Evolutionary conservation across 768 basidiomycete species (phyloP).

Genomic region (Pulveroboletus ravenelii): DNA sequence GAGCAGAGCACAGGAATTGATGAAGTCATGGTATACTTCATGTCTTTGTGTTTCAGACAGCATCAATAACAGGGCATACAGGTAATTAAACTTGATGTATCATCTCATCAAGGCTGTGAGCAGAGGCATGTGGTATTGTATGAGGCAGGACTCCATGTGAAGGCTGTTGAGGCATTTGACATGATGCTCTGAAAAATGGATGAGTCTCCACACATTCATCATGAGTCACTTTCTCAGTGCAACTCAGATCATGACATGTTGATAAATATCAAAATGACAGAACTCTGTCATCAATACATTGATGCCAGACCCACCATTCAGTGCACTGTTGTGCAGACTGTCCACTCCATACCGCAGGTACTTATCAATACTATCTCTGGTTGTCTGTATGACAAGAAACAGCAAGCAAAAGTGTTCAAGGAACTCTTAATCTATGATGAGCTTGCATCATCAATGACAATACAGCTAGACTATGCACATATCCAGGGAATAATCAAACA

Average conservation of each 20-base stretch:
- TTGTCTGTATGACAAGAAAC: constrained; percentile 6
- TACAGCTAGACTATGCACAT: not conserved
- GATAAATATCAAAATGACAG: no score
- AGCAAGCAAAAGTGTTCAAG: constrained; percentile 7
- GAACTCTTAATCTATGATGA: constrained; percentile 1
- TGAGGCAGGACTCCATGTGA: not conserved
- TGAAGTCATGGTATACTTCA: constrained; percentile 1
- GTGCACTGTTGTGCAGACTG: not conserved
- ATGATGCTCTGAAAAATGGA: constrained; percentile 3
- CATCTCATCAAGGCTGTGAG: no score
- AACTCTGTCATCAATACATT: no score
- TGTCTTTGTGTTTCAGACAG: no score
- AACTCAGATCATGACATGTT: no score
- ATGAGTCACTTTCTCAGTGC: not conserved
- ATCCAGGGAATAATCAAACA: constrained; percentile 2
- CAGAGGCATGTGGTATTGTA: not conserved
- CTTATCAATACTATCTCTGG: constrained; percentile 6
- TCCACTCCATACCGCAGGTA: not conserved
- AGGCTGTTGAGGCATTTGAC: constrained; percentile 1
- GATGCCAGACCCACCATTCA: not conserved
- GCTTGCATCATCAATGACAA: constrained; percentile 6
- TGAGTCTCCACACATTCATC: not conserved
- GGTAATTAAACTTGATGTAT: constrained; percentile 4
- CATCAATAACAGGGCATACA: not conserved
- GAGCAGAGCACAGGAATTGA: not conserved